Conservation (phyloP, 1,284 basidiomycete genomes). For the Pterulicium gracile region DNA sequence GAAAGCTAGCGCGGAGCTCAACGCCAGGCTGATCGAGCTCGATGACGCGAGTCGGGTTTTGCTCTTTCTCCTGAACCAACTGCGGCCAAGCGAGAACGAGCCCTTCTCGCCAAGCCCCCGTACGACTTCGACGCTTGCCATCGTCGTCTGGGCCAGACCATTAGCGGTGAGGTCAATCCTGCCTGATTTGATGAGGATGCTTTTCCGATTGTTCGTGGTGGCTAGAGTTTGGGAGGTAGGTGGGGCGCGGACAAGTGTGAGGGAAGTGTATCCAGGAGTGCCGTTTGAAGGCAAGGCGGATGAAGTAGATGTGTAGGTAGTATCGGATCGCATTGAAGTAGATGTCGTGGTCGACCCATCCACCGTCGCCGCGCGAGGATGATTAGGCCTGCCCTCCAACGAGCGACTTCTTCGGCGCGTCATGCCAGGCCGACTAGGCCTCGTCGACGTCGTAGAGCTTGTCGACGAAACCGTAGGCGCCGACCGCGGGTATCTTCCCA, state of each 20-base stretch:
- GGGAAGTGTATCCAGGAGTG: slow-evolving; percentile 54
- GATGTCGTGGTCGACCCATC: slow-evolving; percentile 4
- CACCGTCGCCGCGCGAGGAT: slow-evolving; percentile 5
- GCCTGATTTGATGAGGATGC: slow-evolving; percentile 19
- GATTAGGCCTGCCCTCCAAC: background rate
- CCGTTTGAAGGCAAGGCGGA: slow-evolving; percentile 37
- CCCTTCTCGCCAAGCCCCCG: slow-evolving; percentile 36
- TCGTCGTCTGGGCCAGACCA: slow-evolving; percentile 73
- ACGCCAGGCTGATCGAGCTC: slow-evolving; percentile 13
- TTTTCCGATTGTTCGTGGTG: slow-evolving; percentile 16
- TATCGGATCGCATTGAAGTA: background rate
- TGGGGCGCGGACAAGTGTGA: slow-evolving; percentile 57
- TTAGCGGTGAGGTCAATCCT: slow-evolving; percentile 60
- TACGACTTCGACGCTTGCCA: slow-evolving; percentile 79
- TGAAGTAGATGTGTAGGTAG: slow-evolving; percentile 12
- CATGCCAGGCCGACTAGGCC: background rate
- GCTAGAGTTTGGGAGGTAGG: slow-evolving; percentile 20
- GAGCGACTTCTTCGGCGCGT: background rate
- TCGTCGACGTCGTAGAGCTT: background rate
- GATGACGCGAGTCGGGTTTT: slow-evolving; percentile 10
- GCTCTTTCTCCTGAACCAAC: slow-evolving; percentile 11
- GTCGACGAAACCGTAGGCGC: background rate
- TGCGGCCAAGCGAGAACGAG: slow-evolving; percentile 7
- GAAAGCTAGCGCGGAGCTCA: slow-evolving; percentile 38
- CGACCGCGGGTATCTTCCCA: background rate